phyloP scores from a whole-genome alignment of 2,329 filamentous ascomycete species.

The Verticillium klebahnii region DNA sequence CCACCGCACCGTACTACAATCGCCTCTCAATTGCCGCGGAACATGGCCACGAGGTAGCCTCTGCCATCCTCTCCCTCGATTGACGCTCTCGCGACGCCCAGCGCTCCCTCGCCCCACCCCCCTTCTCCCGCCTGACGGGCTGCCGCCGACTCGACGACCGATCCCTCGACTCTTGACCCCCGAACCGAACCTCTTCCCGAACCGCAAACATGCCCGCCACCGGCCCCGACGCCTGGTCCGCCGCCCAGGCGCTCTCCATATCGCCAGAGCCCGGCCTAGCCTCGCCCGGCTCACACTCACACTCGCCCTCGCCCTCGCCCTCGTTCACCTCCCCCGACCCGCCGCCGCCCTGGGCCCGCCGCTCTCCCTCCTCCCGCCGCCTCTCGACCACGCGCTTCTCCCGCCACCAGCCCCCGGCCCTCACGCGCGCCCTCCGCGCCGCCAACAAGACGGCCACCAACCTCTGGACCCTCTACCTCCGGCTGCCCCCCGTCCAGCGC shows the following conservation, averaged over 20 bases:
- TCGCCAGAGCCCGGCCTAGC: conserved; percentile 25
- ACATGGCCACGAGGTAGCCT: conserved; percentile 1
- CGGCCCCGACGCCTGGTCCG: conserved; percentile 39
- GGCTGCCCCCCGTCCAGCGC: conserved; percentile 57
- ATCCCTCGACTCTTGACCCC: too few species aligned
- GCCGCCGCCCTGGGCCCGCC: conserved; percentile 37
- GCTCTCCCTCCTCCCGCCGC: conserved; percentile 27
- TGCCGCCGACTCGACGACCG: neutral
- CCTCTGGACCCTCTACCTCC: conserved; percentile 44
- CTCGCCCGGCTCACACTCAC: conserved; percentile 11
- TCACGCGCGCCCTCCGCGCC: conserved; percentile 34
- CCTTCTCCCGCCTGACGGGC: neutral
- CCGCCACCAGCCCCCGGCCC: conserved; percentile 17
- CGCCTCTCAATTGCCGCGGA: neutral
- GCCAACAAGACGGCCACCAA: conserved; percentile 39
- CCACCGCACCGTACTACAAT: neutral
- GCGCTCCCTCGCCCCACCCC: neutral
- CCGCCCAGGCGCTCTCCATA: conserved; percentile 44
- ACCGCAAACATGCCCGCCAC: conserved; percentile 37
- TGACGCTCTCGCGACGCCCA: neutral
- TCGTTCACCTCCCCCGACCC: conserved; percentile 31
- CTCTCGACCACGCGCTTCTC: conserved; percentile 37
- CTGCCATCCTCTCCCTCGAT: neutral
- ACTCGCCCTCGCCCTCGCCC: conserved; percentile 13
- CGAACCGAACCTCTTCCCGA: neutral